Evolutionary conservation across 331 rosid genomes (phyloP), one percentile per base, ranked within the genome.

Genomic region (Erythrophleum ivorense): DNA sequence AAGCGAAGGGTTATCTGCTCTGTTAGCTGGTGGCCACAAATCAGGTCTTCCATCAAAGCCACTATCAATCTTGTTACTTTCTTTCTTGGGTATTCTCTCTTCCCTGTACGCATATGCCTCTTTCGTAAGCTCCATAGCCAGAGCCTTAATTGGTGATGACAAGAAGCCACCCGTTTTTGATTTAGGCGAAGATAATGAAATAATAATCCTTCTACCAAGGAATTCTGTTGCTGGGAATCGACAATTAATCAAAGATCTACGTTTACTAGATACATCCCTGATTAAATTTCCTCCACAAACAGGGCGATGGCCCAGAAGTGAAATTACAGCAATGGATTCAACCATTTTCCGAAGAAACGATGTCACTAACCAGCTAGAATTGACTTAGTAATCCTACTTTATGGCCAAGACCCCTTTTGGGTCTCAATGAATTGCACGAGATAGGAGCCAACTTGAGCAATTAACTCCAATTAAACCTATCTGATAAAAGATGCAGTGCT

Each of bases 21-120:
- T 86, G 83, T 96, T 96, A 29, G 82, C 89, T 0, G 98, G 99
- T n/a, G 98, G 99, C 98, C 97, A 94, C 80, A 84, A 75, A 77
- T 89, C 92, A 46, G 94, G 97, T 72, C 87, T 93, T 33, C 73
- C 81, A 78, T 92, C 98, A 73, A 88, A 84, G 0, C 91, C 88
- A 43, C 89, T 70, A 78, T 89, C 97, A 49, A 84, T 78, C 78
- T 85, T 85, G 78, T 84, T 69, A 79, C 76, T 70, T 86, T 92
- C 91, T 76, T 83, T 86, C 83, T 78, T 79, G 5, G 94, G 98
- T 55, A 96, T 68, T 54, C 69, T 90, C 29, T 91, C 98, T 54
- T 96, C 97, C 83, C 81, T 84, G 31, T 78, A 96, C 3, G 99
- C 89, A 87, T 88, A 83, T 0, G 88, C 91, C 84, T 96, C 97